Evolutionary conservation across 495 filamentous ascomycete species (phyloP), one percentile per base, ranked within the genome.

Genomic region (Friedmanniomyces simplex): DNA sequence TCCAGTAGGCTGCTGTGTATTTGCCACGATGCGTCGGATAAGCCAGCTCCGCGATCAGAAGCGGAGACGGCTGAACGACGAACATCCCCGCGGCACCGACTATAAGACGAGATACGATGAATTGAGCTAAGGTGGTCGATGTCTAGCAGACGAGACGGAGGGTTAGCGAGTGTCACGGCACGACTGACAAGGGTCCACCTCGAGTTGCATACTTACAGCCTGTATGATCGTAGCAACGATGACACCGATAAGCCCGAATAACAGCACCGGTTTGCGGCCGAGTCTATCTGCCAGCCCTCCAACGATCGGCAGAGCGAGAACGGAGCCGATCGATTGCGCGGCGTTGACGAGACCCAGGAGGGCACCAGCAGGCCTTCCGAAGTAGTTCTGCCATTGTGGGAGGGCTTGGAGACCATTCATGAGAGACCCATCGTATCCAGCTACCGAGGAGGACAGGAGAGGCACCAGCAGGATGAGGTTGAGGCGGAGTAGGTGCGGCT

Each of bases 331-430:
- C 18, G 54, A 52, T 50, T 65, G 49, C 13, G 46, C 48, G 24
- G 59, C 36, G 55, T 53, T 58, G 45, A 58, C 42, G n/a, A 65
- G 22, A n/a, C 58, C 59, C n/a, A 54, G 47, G 14, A 45, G 43
- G 36, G 67, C 49, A 21, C 72, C 72, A 3, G 52, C 45, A 12
- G 73, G 74, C 37, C 71, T 59, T 50, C 65, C 51, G 62, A 78
- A 77, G 48, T 69, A 74, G 5, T 72, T 63, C 30, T 70, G 58
- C 77, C 75, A 80, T 41, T 72, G 67, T 12, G 62, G 52, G 0
- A 79, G 63, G 0, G 76, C 59, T 63, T 82, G 77, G 0, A 82
- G 62, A 24, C 76, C 77, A 58, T 58, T 58, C 46, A 58, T 58
- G 47, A 58, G 55, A 3, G 28, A 34, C 3, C 63, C 72, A 65